Conservation (phyloP, 768 basidiomycete species). For the Suillus variegatus region DNA sequence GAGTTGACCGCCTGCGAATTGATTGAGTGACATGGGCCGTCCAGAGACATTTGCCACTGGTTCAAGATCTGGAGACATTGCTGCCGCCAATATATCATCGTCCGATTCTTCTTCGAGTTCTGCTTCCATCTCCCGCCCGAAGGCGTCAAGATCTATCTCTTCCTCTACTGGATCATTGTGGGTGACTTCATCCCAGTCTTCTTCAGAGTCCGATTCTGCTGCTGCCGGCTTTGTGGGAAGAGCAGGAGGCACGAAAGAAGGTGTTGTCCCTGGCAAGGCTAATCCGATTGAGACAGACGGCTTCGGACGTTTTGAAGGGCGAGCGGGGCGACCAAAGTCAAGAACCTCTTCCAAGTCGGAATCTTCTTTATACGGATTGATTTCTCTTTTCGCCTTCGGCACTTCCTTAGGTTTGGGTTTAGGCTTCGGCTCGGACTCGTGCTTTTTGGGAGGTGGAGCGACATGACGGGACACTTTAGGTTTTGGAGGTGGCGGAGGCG, state of each 20-base stretch:
- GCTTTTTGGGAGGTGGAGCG: slow-evolving; percentile 27
- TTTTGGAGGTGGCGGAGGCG: slow-evolving; percentile 35
- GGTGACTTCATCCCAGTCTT: slow-evolving; percentile 54
- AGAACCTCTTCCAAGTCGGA: slow-evolving; percentile 46
- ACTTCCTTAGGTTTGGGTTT: slow-evolving; percentile 28
- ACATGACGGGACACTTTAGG: slow-evolving; percentile 30
- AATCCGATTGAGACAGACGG: slow-evolving; percentile 32
- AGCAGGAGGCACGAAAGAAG: slow-evolving; percentile 26
- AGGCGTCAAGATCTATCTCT: slow-evolving; percentile 38
- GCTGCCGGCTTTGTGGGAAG: slow-evolving; percentile 32
- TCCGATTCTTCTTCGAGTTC: slow-evolving; percentile 43
- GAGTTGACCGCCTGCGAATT: slow-evolving; percentile 45
- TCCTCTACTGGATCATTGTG: slow-evolving; percentile 19
- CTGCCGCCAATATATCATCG: slow-evolving; percentile 53
- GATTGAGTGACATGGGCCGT: slow-evolving; percentile 52
- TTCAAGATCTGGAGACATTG: slow-evolving; percentile 38
- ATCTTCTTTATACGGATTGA: slow-evolving; percentile 21
- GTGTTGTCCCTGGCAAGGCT: slow-evolving; percentile 40
- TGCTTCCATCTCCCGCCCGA: slow-evolving; percentile 36
- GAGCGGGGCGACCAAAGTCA: slow-evolving; percentile 49
- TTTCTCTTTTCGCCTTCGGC: slow-evolving; percentile 25
- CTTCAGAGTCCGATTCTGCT: slow-evolving; percentile 45
- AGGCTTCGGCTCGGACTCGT: slow-evolving; percentile 24
- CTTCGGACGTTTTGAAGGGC: slow-evolving; percentile 36
- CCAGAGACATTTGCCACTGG: slow-evolving; percentile 18